These are phyloP conservation scores for Pichia sporocuriosa DNA, from an alignment of 805 yeast species.

Conservation along the genomic window DNA sequence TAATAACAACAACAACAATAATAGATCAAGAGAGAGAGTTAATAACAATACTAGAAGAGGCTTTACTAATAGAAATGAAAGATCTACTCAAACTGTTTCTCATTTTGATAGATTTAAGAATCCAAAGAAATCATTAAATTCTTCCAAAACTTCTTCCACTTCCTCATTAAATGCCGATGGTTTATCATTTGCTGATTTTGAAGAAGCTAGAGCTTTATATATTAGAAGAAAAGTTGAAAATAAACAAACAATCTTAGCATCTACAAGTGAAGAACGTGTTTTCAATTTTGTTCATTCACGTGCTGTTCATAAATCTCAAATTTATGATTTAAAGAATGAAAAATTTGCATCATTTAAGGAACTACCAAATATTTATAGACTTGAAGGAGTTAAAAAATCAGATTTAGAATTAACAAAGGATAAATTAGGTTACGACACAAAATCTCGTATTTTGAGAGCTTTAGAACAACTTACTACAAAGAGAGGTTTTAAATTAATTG, in stretches of 20 bases:
- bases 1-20: conserved; percentile 1
- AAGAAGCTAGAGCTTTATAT: conserved; percentile 9
- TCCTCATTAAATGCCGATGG: conserved; percentile 10
- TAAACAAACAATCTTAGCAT: background rate
- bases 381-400: conserved; percentile 3
- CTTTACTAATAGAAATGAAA: background rate
- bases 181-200: conserved; percentile 9
- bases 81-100: conserved; percentile 11
- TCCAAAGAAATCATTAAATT: conserved; percentile 1
- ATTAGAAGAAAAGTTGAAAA: conserved; percentile 12
- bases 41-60: conserved; percentile 3
- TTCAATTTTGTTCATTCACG: conserved; percentile 9
- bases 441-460: conserved; percentile 26
- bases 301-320: conserved; percentile 4
- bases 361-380: background rate
- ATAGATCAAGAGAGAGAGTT: background rate
- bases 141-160: background rate
- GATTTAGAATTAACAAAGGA: conserved; percentile 24
- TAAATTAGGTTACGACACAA: conserved; percentile 22
- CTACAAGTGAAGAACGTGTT: background rate
- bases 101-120: conserved; percentile 13
- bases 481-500: conserved; percentile 21
- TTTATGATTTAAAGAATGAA: conserved; percentile 2
- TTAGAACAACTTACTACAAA: conserved; percentile 19
- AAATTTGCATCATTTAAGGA: conserved; percentile 4